phyloP scores from a whole-genome alignment of 73 alveolate species.

The Stentor roeselii region DNA sequence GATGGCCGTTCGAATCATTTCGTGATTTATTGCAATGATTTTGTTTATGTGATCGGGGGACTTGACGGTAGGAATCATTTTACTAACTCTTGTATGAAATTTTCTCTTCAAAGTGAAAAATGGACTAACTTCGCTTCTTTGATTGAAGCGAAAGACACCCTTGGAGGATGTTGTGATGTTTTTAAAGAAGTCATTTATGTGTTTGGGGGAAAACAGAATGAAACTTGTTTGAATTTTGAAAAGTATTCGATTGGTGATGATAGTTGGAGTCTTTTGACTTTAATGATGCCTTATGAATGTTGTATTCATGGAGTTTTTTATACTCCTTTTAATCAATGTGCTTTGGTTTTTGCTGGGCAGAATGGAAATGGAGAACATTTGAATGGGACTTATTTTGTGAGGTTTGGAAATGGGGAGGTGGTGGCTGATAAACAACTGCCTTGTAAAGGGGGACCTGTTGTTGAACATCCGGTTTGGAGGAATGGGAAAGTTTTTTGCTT shows the following conservation, averaged over 20 bases:
- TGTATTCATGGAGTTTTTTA: constrained; percentile 2
- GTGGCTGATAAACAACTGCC: not conserved
- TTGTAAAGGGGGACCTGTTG: constrained; percentile 12
- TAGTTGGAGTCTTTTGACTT: not conserved
- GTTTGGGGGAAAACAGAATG: not conserved
- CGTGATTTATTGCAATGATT: constrained; percentile 7
- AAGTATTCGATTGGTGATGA: not conserved
- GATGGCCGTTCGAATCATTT: constrained; percentile 20
- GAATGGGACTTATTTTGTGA: not conserved
- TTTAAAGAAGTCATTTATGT: not conserved
- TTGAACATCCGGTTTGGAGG: not conserved
- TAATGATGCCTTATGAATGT: not conserved
- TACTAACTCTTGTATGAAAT: constrained; percentile 17
- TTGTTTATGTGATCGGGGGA: constrained; percentile 25
- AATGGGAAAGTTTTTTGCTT: not conserved
- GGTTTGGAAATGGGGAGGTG: not conserved
- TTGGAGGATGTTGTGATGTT: not conserved
- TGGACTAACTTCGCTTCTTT: not conserved
- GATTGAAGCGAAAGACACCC: not conserved
- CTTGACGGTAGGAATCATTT: not conserved
- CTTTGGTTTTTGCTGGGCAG: constrained; percentile 25
- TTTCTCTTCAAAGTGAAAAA: not conserved
- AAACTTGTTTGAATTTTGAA: not conserved
- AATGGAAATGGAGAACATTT: not conserved
- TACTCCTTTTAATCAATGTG: not conserved